Base-by-base conservation (phyloP, 2,329 filamentous ascomycete genomes). In the Incumbomyces lentus region DNA sequence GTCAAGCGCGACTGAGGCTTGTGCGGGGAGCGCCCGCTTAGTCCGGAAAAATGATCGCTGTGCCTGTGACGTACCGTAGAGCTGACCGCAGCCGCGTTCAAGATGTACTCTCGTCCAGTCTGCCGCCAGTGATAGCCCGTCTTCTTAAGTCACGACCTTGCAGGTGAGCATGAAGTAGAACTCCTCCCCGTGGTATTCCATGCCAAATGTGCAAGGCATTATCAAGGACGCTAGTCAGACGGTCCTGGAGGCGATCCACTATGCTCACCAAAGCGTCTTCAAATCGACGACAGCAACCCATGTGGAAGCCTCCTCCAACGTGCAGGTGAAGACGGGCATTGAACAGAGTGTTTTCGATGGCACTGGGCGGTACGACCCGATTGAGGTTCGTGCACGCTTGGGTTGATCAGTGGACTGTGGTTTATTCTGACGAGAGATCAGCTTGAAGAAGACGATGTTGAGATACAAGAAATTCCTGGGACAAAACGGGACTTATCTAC, bases 361-460 rank as follows among this genome's bases (percentile, higher is more conserved):
- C 14, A 33, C 40, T 3, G 29, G 40, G n/a, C 3, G 3, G 18
- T 42, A 14, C 26, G 40, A 42, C 40, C 26, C 40, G 8, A 42
- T 42, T 26, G 30, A 42, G n/a, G 40, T 42, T 4, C 40, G 40
- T 42, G 33, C 29, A 16, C 31, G 6, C 26, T 42, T 31, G 19
- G 17, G 11, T 33, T 14, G 16, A 16, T 33, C 26, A 13, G n/a
- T 3, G 40, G 3, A 11, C 12, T 19, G 29, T 11, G 18, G 30
- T 18, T 16, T 42, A n/a, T n/a, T 30, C 40, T 42, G 29, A 42
- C 40, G 18, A 33, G 8, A 7, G 40, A 14, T 16, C 29, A 42
- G 40, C 3, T 42, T 33, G 40, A 42, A 7, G n/a, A 33, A 10
- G 40, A 42, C 40, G 40, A 42, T 42, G 40, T 26, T 26, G 22